A percentile compares a stretch with the other conserved stretches of the same genome.
phyloP scores from a whole-genome alignment of 768 basidiomycete genomes.

The Boletus subparvulus region DNA sequence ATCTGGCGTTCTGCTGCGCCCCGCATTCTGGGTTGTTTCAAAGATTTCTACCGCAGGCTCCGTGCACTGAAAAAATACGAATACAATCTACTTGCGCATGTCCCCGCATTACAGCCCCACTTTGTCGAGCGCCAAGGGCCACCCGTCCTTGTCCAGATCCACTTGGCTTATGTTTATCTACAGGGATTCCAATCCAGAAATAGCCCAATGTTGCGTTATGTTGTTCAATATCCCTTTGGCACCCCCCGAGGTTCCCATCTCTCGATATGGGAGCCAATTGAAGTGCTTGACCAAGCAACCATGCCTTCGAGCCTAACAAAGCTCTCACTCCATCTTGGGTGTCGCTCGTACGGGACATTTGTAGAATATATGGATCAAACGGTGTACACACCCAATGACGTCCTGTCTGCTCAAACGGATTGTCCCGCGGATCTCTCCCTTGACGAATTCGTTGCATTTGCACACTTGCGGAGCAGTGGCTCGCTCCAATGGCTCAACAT shows the following conservation, averaged over 20 bases:
- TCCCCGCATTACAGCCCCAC: background rate
- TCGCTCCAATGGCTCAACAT: too few species aligned
- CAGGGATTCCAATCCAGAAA: background rate
- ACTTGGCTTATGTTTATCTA: background rate
- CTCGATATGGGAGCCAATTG: too few species aligned
- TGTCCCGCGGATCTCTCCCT: background rate
- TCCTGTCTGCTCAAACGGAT: background rate
- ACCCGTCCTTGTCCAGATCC: background rate
- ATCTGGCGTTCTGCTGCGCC: constrained; percentile 41
- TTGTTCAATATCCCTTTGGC: too few species aligned
- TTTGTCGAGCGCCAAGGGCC: background rate
- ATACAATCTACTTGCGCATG: background rate
- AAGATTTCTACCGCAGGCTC: too few species aligned
- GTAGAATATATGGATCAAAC: background rate
- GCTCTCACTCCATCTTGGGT: too few species aligned
- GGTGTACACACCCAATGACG: background rate
- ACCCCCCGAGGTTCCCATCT: too few species aligned
- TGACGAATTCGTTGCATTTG: background rate
- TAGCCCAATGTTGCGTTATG: background rate
- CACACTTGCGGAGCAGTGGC: background rate
- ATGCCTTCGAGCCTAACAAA: too few species aligned
- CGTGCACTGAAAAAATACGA: too few species aligned
- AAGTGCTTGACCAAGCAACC: too few species aligned
- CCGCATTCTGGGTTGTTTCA: constrained; percentile 20
- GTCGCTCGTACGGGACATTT: too few species aligned